Base-by-base conservation (phyloP, 78 protist genomes). In the Chrysochromulina tobinii region DNA sequence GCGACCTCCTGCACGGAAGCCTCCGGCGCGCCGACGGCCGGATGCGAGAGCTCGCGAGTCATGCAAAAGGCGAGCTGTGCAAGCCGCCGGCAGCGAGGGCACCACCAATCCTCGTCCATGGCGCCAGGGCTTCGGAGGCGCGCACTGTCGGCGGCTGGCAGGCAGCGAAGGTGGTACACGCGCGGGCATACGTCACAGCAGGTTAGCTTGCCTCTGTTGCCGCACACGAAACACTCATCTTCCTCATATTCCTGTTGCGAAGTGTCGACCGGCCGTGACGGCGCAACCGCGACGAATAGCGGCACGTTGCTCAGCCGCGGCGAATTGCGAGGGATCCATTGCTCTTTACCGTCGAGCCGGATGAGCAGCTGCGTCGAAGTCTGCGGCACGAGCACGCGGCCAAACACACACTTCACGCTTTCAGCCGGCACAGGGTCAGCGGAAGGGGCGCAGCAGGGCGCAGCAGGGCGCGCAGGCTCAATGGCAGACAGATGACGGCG, bases 111-210 rank as follows among this genome's bases (percentile, higher is more conserved):
- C 12, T 50, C 57, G 58, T 75, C 83, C 2, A 1, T 1, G 12
- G 20, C 18, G 25, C 4, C 15, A 2, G 21, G 51, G 58, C 7
- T 54, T n/a, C 21, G 8, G 58, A 75, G 57, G 4, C 6, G 20
- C 23, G 3, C 83, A 6, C 6, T 23, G 2, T 75, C 57, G 18
- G 57, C 18, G 8, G 58, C 23, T 6, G 58, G 12, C 27, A 75
- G 57, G 83, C 83, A 75, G 23, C 83, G 83, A 11, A 3, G 27
- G 23, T 75, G 83, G 57, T 75, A 75, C 25, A 75, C 83, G 58
- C 83, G 83, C 1, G 83, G 83, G 83, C 83, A 75, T 2, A 75
- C 83, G 83, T 75, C 83, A 15, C 83, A 75, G 57, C 83, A 75
- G 83, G 23, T 75, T 11, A 75, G 57, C 83, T 75, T 75, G 51